Evolutionary conservation across 176 grass and related monocot genomes (phyloP).

Genomic region (Tillandsia leiboldiana): DNA sequence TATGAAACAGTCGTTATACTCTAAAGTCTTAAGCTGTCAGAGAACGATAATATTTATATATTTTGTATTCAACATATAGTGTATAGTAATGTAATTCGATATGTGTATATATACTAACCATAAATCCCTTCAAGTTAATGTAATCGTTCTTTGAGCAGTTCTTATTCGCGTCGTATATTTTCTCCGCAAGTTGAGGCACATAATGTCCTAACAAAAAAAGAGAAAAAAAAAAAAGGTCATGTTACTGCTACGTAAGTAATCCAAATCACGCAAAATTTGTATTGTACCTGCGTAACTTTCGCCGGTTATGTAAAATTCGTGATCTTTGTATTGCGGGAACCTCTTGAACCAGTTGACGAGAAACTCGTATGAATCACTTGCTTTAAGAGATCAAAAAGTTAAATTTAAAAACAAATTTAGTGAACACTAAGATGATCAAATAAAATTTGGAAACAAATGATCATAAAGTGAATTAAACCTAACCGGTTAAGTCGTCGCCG

Average conservation of each 20-base stretch:
- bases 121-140: conserved; percentile 90
- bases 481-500: conserved; percentile 89
- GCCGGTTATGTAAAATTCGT: conserved; percentile 84
- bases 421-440: not conserved
- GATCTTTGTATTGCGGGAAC: conserved; percentile 77
- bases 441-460: not conserved
- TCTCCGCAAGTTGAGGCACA: conserved; percentile 84
- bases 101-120: conserved; percentile 27
- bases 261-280: not conserved
- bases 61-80: no score
- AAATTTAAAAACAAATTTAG: not conserved
- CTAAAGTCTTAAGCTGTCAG: no score
- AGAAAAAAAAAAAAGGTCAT: not conserved
- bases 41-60: no score
- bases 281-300: conserved; percentile 91
- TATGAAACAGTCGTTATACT: no score
- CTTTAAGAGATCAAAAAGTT: conserved; percentile 16
- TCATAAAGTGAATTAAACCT: not conserved
- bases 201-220: conserved; percentile 54
- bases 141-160: conserved; percentile 40
- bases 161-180: conserved; percentile 84
- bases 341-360: conserved; percentile 95
- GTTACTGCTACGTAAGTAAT: not conserved
- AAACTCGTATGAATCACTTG: conserved; percentile 65
- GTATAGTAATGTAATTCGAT: not conserved